Conservation (phyloP, 129 eudicot genomes). For the carrot (Daucus carota) region DNA sequence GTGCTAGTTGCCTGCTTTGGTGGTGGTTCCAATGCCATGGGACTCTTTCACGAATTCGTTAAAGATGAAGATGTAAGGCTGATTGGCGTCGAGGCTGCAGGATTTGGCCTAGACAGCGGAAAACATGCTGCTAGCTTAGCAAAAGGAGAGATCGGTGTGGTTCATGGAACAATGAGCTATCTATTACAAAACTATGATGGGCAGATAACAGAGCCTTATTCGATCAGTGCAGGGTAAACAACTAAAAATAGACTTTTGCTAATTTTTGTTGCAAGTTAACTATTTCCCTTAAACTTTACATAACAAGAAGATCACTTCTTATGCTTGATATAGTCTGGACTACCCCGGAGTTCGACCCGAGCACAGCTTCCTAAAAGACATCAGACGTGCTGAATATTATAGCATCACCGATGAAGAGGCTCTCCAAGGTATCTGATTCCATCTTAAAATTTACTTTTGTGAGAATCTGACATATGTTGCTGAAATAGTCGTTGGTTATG, state of each 20-base stretch:
- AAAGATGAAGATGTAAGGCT: slow-evolving; percentile 74
- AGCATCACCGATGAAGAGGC: slow-evolving; percentile 80
- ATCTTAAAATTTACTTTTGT: too few relatives aligned
- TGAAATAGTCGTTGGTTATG: neutral
- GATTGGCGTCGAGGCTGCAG: slow-evolving; percentile 96
- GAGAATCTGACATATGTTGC: neutral
- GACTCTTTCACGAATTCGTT: slow-evolving; percentile 84
- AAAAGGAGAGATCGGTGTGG: slow-evolving; percentile 83
- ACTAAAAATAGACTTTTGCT: neutral
- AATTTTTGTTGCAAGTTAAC: neutral
- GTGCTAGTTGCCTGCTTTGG: slow-evolving; percentile 91
- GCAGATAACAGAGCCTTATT: slow-evolving; percentile 87
- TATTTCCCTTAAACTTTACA: neutral
- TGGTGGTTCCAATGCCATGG: slow-evolving; percentile 96
- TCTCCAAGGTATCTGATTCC: slow-evolving; percentile 38
- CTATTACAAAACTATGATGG: slow-evolving; percentile 87
- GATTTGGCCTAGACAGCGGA: slow-evolving; percentile 79
- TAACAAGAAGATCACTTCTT: neutral
- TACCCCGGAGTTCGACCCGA: slow-evolving; percentile 97
- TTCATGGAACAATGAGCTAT: slow-evolving; percentile 98
- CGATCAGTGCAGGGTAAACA: slow-evolving; percentile 88
- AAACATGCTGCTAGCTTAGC: slow-evolving; percentile 91
- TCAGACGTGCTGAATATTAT: slow-evolving; percentile 81
- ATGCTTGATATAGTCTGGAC: slow-evolving; percentile 48
- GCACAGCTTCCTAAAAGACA: slow-evolving; percentile 82